Conservation (phyloP, 1,139 yeast genomes). For the Meyerozyma carpophila region DNA sequence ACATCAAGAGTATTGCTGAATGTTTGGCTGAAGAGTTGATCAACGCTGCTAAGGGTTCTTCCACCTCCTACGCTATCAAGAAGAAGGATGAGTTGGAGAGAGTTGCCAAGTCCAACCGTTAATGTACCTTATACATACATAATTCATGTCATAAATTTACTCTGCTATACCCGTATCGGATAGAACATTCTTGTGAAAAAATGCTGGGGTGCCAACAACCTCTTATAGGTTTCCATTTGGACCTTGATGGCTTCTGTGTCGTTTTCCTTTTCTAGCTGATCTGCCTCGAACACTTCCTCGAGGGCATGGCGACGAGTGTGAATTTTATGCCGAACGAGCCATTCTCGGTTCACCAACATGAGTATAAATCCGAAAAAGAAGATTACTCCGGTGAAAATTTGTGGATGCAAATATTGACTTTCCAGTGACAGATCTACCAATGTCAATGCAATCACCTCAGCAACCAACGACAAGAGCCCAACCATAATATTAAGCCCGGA, state of each 20-base stretch:
- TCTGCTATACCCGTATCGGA: constrained; percentile 28
- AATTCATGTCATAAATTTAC: constrained; percentile 4
- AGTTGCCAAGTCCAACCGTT: constrained; percentile 99
- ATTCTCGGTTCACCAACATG: constrained; percentile 25
- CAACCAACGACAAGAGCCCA: constrained; percentile 38
- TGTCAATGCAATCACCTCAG: constrained; percentile 11
- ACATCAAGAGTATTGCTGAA: constrained; percentile 99
- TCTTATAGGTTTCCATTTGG: constrained; percentile 12
- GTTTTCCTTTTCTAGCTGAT: constrained; percentile 5
- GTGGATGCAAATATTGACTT: background rate
- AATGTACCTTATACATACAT: constrained; percentile 24
- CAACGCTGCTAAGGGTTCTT: constrained; percentile 99
- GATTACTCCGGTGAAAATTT: background rate
- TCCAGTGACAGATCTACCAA: background rate
- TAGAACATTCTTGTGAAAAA: constrained; percentile 28
- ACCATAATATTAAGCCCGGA: constrained; percentile 47
- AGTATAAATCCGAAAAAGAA: background rate
- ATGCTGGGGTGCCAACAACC: constrained; percentile 15
- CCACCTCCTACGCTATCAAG: constrained; percentile 99
- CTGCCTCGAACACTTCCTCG: constrained; percentile 3
- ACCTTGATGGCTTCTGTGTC: constrained; percentile 6
- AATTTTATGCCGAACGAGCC: constrained; percentile 23
- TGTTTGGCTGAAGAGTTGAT: constrained; percentile 99
- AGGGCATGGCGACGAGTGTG: background rate
- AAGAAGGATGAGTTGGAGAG: constrained; percentile 99